Base-by-base conservation (phyloP, 1,284 basidiomycete genomes). In the Ganoderma sinense region DNA sequence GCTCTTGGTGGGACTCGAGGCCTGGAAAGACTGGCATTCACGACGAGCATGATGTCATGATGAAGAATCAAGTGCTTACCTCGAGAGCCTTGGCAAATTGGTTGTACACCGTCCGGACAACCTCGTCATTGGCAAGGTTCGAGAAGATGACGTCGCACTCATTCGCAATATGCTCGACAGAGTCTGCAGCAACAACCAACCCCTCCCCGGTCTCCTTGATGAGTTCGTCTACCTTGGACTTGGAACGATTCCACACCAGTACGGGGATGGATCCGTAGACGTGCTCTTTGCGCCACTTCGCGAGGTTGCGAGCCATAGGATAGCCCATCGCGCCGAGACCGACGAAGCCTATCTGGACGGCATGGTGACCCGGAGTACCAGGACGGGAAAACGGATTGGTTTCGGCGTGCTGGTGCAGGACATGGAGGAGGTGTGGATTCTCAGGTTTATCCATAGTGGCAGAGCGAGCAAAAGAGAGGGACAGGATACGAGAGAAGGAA, bases 141-240 rank as follows among this genome's bases (percentile, higher is more conserved):
- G 94, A 94, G 78, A 97, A 83, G 76, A 97, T 87, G 73, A 97
- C 82, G 81, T 97, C 94, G 78, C 93, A 94, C 75, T 91, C 84
- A 16, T 73, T 77, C 0, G 85, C 93, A 67, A 95, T 75, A 69
- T 94, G 84, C 58, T 84, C 65, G 23, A 87, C 81, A 66, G 82
- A 82, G 29, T 87, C 80, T 4, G 91, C 91, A 59, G 93, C 84
- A 41, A 78, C 78, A 76, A 91, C 80, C 71, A 86, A 85, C 64
- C 82, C 78, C 31, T 83, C 76, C 20, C 89, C 89, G 31, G 92
- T 75, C 69, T 90, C 87, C 48, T 86, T 80, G 5, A 83, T 77
- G 1, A 94, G 85, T 55, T 84, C 82, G 70, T 92, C 84, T 20
- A 87, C 80, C 79, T 93, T 95, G 18, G 83, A 79, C 2, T 76